Percentiles rank a stretch among this genome's conserved stretches.
Conservation (phyloP, 1,139 yeast genomes). For the Wickerhamomyces sp. region DNA sequence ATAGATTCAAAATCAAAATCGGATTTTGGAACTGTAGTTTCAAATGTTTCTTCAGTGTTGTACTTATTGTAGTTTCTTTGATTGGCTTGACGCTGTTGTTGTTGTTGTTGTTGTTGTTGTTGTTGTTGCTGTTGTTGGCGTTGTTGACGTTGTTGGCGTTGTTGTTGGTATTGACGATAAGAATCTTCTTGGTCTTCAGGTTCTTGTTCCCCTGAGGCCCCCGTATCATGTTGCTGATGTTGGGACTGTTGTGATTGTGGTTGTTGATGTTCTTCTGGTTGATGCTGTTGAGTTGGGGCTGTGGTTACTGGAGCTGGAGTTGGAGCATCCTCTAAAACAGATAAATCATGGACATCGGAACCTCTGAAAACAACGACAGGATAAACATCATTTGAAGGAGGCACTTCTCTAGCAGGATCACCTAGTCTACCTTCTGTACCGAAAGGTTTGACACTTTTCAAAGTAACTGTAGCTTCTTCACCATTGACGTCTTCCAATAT, state of each 20-base stretch:
- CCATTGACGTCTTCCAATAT: conserved; percentile 82
- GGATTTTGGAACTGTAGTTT: conserved; percentile 31
- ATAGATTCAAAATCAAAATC: conserved; percentile 65
- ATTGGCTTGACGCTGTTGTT: neutral
- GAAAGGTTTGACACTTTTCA: conserved; percentile 74
- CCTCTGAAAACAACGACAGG: conserved; percentile 88
- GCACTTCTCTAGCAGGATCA: conserved; percentile 67
- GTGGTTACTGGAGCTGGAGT: conserved; percentile 20
- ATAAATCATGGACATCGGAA: conserved; percentile 84
- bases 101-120: conserved; percentile 2
- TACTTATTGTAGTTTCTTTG: conserved; percentile 1
- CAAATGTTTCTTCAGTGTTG: conserved; percentile 4
- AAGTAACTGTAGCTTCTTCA: conserved; percentile 85
- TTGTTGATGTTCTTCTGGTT: conserved; percentile 37
- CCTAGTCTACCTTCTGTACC: conserved; percentile 93
- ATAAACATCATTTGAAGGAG: conserved; percentile 68
- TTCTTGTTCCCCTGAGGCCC: neutral
- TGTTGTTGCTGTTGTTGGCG: conserved; percentile 5
- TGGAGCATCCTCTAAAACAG: conserved; percentile 57
- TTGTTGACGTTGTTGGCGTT: conserved; percentile 26
- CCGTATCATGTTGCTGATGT: conserved; percentile 4
- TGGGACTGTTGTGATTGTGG: conserved; percentile 24
- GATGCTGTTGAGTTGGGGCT: conserved; percentile 41
- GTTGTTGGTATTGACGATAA: conserved; percentile 1
- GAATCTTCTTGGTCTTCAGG: neutral